Base-by-base conservation (phyloP, 108 stramenopile genomes). In the Skeletonema marinoi region DNA sequence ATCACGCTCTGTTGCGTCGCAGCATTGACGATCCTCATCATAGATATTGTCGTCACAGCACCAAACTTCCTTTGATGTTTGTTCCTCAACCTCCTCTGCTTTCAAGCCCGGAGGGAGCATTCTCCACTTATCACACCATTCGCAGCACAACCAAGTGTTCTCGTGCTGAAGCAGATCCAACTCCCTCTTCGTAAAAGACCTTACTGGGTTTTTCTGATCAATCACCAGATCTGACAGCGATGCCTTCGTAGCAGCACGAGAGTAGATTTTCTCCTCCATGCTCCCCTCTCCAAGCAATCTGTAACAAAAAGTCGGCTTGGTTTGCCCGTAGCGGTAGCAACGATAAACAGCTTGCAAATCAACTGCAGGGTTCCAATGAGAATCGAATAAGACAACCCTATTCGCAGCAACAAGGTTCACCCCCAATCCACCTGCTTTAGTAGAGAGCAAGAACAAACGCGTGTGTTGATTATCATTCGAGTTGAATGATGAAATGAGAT, bases 181-280 rank as follows among this genome's bases (percentile, higher is more conserved):
- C 48, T 94, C 93, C 41, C 70, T 59, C 29, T 66, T 67, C 0
- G 88, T 80, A 71, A 92, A 94, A 31, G 60, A 65, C 46, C 91
- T 67, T 13, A 81, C 83, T 11, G 89, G 74, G 46, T 82, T 65
- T 32, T 87, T 85, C 32, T 84, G 81, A 39, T 94, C 93, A 60
- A 94, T 73, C 5, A 94, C 81, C 2, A 88, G 71, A 42, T 77
- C 73, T 35, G 87, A 88, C 6, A 94, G 60, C 48, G 88, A 78
- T 1, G 74, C 85, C 65, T 94, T 94, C 30, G 81, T 81, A 10
- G 88, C 87, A 29, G 87, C 78, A 25, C 93, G 75, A 29, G 75
- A 77, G 68, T 89, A 94, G 16, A 94, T 84, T 61, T 94, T 94
- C 60, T 91, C 88, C 72, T 94, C 93, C 83, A 89, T 89, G 8